A percentile compares a stretch with the other conserved stretches of the same genome.
These are phyloP conservation scores for Pseudomonodictys pantanalensis DNA, from an alignment of 495 filamentous ascomycete genomes.

Conservation along the genomic window DNA sequence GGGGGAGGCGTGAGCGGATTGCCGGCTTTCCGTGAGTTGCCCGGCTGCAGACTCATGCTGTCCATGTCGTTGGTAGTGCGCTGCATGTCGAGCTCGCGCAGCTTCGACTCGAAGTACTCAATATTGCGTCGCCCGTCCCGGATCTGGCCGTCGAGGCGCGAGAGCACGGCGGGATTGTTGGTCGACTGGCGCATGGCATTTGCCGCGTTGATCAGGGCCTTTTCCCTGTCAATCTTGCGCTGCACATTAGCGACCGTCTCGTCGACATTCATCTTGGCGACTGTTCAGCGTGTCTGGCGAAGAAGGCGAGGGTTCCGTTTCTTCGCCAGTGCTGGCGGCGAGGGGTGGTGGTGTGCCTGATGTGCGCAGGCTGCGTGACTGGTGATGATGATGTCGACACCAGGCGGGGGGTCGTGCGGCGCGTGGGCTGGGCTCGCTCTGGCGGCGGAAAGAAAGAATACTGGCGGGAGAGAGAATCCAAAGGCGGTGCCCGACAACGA, in stretches of 20 bases:
- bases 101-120: slow-evolving; percentile 85
- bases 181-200: slow-evolving; percentile 93
- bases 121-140: slow-evolving; percentile 90
- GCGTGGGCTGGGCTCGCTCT: background rate
- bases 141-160: slow-evolving; percentile 85
- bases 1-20: slow-evolving; percentile 46
- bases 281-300: slow-evolving; percentile 9
- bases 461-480: background rate
- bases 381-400: slow-evolving; percentile 7
- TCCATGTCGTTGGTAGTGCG: slow-evolving; percentile 63
- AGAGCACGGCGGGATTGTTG: slow-evolving; percentile 83
- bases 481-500: background rate
- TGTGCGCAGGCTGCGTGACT: slow-evolving; percentile 10
- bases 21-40: slow-evolving; percentile 31
- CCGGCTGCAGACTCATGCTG: slow-evolving; percentile 55
- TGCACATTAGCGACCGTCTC: slow-evolving; percentile 82
- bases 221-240: slow-evolving; percentile 97
- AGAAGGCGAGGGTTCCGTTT: slow-evolving; percentile 19
- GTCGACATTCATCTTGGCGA: slow-evolving; percentile 57
- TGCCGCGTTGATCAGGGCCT: slow-evolving; percentile 89
- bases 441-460: slow-evolving; percentile 15
- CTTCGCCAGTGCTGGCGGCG: slow-evolving; percentile 15
- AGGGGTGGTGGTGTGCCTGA: slow-evolving; percentile 14
- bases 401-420: background rate
- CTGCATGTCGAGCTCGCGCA: slow-evolving; percentile 83